Percentiles rank a stretch among this genome's conserved stretches.
Evolutionary conservation across 2,329 filamentous ascomycete species (phyloP).

Genomic region (Colletotrichum costaricense): DNA sequence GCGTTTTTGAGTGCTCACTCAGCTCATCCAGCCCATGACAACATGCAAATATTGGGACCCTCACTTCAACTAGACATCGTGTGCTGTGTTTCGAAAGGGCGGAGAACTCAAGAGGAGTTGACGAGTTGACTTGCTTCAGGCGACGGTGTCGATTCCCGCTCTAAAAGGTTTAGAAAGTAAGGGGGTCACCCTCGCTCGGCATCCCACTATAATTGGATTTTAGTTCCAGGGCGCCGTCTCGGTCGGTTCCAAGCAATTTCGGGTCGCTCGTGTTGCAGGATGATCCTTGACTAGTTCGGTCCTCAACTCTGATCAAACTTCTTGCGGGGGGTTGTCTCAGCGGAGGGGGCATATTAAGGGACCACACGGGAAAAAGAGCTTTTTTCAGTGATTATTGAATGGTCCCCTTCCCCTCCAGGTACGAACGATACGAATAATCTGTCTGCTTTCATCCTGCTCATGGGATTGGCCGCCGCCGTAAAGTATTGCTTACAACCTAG

Average conservation of each 20-base stretch:
- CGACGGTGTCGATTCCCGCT: background rate
- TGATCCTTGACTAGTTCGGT: constrained; percentile 7
- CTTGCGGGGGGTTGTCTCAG: background rate
- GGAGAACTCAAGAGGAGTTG: background rate
- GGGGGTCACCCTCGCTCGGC: background rate
- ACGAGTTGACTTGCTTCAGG: background rate
- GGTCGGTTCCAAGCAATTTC: background rate
- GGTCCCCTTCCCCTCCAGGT: too few relatives aligned
- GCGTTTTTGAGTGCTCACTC: background rate
- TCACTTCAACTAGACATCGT: background rate
- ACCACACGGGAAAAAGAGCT: background rate
- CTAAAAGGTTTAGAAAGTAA: background rate
- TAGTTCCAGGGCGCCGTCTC: constrained; percentile 4
- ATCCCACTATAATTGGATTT: background rate
- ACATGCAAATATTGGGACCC: background rate
- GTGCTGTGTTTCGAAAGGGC: background rate
- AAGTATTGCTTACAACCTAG: background rate
- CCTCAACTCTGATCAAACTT: background rate
- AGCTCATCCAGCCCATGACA: background rate
- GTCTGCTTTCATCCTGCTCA: background rate
- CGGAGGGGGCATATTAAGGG: background rate
- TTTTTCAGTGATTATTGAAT: too few relatives aligned
- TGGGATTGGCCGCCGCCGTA: background rate
- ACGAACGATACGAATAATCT: background rate
- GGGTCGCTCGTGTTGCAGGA: background rate